Base-by-base conservation (phyloP, 208 protist genomes). In the Borovskyia barvae region DNA sequence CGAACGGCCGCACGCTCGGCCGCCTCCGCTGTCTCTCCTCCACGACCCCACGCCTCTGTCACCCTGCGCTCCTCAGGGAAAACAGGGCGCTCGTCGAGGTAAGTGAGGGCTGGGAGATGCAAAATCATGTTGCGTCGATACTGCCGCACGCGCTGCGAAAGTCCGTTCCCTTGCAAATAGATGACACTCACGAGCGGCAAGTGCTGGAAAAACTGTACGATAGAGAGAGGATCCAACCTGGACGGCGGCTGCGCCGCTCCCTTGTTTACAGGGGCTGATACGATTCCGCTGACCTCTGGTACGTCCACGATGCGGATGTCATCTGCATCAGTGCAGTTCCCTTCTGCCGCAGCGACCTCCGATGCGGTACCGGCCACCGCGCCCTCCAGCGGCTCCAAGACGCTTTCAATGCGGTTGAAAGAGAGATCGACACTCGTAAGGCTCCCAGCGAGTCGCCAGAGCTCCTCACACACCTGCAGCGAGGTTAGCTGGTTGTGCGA, bases 371-470 rank as follows among this genome's bases (percentile, higher is more conserved):
- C 19, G 5, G 39, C 43, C n/a, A 47, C 17, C 4, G 36, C 37
- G 17, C 20, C 11, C 22, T 30, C 52, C 42, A 6, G 47, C 39
- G 72, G 52, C 20, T 47, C 65, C 17, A 53, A 30, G 22, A 60
- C 67, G 14, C 48, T 54, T 32, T 82, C 83, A 5, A 98, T 92
- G 15, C 62, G 47, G 64, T 98, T 98, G 28, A 94, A 85, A 15
- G 90, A 95, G 15, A 98, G 56, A 64, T 98, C 94, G 7, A 98
- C 77, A 41, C 94, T 90, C 1, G 82, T 86, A 32, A 98, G 60
- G n/a, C 69, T 85, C 1, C 54, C 62, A n/a, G 77, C 45, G 3
- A 90, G 62, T 32, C 75, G 73, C 61, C 78, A 77, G 2, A 98
- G 67, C 43, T 92, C 92, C 37, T 65, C 54, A 32, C 96, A 87